These are phyloP conservation scores for Glycine tomentella DNA, from an alignment of 306 rosid genomes.

Conservation along the genomic window DNA sequence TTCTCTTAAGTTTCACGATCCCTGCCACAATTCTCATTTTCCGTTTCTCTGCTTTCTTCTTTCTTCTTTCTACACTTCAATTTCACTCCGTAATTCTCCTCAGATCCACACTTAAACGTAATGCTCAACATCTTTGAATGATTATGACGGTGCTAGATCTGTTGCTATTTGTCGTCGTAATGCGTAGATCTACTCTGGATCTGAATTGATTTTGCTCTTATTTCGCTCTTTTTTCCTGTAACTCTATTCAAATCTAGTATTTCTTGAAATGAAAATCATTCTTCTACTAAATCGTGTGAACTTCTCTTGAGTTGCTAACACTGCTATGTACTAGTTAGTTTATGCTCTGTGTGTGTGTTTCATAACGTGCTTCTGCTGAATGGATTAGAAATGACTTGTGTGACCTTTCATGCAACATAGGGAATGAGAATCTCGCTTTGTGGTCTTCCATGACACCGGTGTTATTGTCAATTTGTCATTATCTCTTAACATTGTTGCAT, in stretches of 20 bases:
- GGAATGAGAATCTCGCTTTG: background rate
- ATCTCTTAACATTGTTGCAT: background rate
- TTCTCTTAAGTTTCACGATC: background rate
- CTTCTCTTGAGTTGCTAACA: background rate
- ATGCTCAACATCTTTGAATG: background rate
- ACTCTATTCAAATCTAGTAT: background rate
- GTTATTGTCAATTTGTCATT: background rate
- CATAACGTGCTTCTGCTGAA: background rate
- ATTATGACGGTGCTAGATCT: constrained; percentile 46
- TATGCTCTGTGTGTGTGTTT: too few relatives aligned
- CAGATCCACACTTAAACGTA: constrained; percentile 40
- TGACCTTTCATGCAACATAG: background rate
- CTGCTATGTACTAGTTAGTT: background rate
- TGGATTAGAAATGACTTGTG: background rate
- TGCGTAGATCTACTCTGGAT: constrained; percentile 55
- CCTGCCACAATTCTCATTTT: background rate
- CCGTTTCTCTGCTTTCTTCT: background rate
- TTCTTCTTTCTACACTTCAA: background rate
- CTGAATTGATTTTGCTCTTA: constrained; percentile 38
- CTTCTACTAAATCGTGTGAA: background rate
- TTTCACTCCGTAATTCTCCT: background rate
- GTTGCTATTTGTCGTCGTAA: background rate
- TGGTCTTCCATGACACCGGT: background rate
- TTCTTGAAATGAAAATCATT: background rate
- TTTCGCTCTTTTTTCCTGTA: background rate